phyloP scores from a whole-genome alignment of 352 stramenopile species.

The Phytophthora ohioensis region DNA sequence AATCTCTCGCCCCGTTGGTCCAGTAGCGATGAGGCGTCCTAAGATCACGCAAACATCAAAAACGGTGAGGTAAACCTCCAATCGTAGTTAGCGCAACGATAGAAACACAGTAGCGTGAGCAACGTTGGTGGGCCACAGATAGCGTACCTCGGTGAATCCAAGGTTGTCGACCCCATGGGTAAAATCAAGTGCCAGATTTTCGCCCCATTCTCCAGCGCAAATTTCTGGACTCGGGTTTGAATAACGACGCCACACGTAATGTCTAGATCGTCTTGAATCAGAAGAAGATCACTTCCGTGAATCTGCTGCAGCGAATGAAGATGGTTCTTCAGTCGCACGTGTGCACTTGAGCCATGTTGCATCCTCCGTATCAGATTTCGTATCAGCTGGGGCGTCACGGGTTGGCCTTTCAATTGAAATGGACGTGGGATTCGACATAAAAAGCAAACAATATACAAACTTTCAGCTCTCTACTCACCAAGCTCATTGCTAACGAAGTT shows the following conservation, averaged over 20 bases:
- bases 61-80: too few species aligned
- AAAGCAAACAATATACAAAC: too few species aligned
- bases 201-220: not conserved
- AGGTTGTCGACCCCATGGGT: not conserved
- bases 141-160: not conserved
- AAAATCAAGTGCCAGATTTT: not conserved
- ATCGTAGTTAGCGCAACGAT: too few species aligned
- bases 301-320: not conserved
- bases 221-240: not conserved
- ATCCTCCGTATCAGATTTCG: not conserved
- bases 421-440: too few species aligned
- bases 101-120: too few species aligned
- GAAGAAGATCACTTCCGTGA: too few species aligned
- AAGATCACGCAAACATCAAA: too few species aligned
- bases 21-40: not conserved
- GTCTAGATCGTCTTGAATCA: too few species aligned
- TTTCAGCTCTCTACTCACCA: too few species aligned
- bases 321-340: slow-evolving; percentile 4
- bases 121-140: not conserved
- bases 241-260: not conserved
- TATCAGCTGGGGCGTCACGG: not conserved
- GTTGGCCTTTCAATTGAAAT: not conserved
- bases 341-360: not conserved
- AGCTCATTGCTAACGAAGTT: too few species aligned
- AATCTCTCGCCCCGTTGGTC: not conserved